Evolutionary conservation across 139 green algal genomes (phyloP).

Genomic region (Chlamydomonas schloesseri): DNA sequence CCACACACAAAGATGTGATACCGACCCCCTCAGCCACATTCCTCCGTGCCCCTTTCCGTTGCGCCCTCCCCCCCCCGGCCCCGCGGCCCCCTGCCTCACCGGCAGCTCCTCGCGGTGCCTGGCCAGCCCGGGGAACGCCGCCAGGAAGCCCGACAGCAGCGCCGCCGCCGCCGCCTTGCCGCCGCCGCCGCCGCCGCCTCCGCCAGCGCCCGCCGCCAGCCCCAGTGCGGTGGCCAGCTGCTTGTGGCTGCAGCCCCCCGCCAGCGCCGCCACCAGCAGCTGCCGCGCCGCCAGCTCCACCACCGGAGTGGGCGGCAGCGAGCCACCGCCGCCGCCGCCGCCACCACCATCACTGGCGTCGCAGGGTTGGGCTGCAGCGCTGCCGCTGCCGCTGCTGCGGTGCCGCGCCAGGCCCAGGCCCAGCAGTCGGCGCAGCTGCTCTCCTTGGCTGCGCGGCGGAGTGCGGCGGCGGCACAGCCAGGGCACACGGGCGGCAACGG

Average conservation of each 20-base stretch:
- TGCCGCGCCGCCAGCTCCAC: conserved; percentile 11
- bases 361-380: too few species aligned
- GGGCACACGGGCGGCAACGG: too few species aligned
- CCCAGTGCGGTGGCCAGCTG: conserved; percentile 35
- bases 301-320: neutral
- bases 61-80: neutral
- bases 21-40: too few species aligned
- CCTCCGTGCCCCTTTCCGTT: too few species aligned
- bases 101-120: conserved; percentile 18
- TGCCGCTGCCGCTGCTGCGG: too few species aligned
- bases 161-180: conserved; percentile 34
- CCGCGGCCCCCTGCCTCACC: neutral
- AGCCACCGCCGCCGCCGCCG: too few species aligned
- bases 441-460: neutral
- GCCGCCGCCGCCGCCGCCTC: neutral
- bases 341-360: too few species aligned
- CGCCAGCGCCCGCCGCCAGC: neutral
- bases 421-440: conserved; percentile 14
- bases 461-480: too few species aligned
- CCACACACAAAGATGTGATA: too few species aligned
- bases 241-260: conserved; percentile 15
- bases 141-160: conserved; percentile 33
- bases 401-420: too few species aligned
- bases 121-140: conserved; percentile 31
- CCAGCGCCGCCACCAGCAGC: neutral